Evolutionary conservation across 2,329 filamentous ascomycete species (phyloP), one percentile per base, ranked within the genome.

Genomic region (Phoma sp.): DNA sequence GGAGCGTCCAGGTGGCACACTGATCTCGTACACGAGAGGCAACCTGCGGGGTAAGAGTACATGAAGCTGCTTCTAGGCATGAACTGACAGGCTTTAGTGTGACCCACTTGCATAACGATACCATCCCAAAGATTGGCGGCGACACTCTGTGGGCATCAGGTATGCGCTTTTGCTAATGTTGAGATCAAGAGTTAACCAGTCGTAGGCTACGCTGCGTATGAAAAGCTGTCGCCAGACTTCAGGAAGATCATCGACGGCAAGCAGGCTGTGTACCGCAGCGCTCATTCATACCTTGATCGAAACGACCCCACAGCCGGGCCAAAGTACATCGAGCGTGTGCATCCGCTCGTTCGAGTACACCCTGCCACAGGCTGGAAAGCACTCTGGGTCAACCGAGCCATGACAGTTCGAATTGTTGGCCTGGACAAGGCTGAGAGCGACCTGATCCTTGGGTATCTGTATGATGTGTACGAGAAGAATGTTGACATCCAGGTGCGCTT

Each of bases 341-440:
- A 91, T 67, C 87, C 88, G 0, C 71, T 91, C 9, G 88, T 91
- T 2, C 81, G 88, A 3, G 84, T 88, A 0, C 88, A 91, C 66
- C 88, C 88, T 0, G 87, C 85, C 0, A 91, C 88, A 0, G 88
- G 88, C 0, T 91, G 88, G 88, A 91, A 90, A 71, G 80, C 86
- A 0, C 78, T 91, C 0, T 91, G 82, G 79, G 88, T 91, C 0
- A 91, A 91, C 68, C 81, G 87, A 3, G 78, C 84, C 2, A 87
- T 91, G 82, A 91, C 88, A 0, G 80, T 82, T 5, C 79, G 83
- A 0, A 91, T 91, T 40, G 84, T 91, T 0, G 89, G 88, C 0
- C 71, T 91, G 0, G 87, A 91, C 61, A 84, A 83, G 55, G 84
- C 80, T 0, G 88, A 91, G 73, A 90, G 87, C 52, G 88, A 91